Conservation (phyloP, 257 asterid species). For the Capsicum pubescens region DNA sequence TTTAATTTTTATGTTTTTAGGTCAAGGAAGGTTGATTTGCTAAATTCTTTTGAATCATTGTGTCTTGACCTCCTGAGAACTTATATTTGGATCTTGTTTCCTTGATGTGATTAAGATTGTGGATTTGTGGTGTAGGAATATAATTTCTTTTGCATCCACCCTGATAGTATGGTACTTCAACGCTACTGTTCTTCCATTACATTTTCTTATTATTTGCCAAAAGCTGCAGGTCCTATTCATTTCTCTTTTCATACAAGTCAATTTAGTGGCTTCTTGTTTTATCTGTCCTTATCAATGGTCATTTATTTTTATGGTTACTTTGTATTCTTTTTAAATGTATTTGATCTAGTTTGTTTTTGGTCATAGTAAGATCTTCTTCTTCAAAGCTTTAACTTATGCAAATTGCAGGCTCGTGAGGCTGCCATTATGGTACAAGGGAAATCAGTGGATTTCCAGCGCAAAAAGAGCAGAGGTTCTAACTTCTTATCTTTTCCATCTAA, state of each 20-base stretch:
- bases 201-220: background rate
- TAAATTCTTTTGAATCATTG: slow-evolving; percentile 1
- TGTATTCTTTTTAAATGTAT: background rate
- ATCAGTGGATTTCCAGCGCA: slow-evolving; percentile 94
- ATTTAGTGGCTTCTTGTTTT: slow-evolving; percentile 11
- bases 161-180: background rate
- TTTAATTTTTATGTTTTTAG: background rate
- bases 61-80: background rate
- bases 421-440: slow-evolving; percentile 85
- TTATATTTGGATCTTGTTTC: background rate
- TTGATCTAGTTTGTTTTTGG: slow-evolving; percentile 19
- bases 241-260: background rate
- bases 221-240: background rate
- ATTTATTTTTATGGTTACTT: slow-evolving; percentile 4
- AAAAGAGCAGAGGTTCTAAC: slow-evolving; percentile 83
- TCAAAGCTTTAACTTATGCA: background rate
- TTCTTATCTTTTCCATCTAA: slow-evolving; percentile 6
- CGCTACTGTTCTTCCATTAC: background rate
- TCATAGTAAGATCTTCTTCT: background rate
- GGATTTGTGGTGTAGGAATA: slow-evolving; percentile 7
- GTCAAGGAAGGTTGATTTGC: slow-evolving; percentile 16
- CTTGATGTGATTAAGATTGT: background rate
- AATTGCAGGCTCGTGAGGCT: slow-evolving; percentile 85
- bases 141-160: slow-evolving; percentile 7
- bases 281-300: background rate